Evolutionary conservation across 805 yeast genomes (phyloP).

Genomic region (Wickerhamiella kazuoi): DNA sequence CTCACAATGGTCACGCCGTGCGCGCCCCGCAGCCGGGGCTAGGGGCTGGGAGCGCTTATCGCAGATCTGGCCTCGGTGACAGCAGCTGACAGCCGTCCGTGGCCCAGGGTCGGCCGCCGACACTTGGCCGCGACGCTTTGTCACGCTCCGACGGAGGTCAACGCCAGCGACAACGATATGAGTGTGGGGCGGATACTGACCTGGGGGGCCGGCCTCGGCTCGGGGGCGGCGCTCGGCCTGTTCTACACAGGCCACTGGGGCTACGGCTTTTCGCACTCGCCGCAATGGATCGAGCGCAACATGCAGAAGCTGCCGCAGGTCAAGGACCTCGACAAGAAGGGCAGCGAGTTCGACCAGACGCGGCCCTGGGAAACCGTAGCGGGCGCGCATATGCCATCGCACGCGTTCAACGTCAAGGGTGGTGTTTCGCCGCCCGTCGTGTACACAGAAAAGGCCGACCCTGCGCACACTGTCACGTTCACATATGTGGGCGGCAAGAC

Average conservation of each 20-base stretch:
- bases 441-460: conserved; percentile 39
- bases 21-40: too few relatives aligned
- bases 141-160: too few relatives aligned
- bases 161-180: too few relatives aligned
- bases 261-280: neutral
- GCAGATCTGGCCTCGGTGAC: too few relatives aligned
- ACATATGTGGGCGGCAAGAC: conserved; percentile 61
- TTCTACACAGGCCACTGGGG: neutral
- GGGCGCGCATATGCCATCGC: conserved; percentile 12
- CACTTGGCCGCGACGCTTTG: too few relatives aligned
- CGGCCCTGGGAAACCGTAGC: conserved; percentile 26
- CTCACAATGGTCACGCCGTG: too few relatives aligned
- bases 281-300: conserved; percentile 27
- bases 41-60: too few relatives aligned
- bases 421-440: conserved; percentile 62
- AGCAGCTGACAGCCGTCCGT: too few relatives aligned
- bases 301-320: conserved; percentile 35
- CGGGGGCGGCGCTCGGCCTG: neutral
- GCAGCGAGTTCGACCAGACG: conserved; percentile 21
- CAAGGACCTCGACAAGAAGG: conserved; percentile 27
- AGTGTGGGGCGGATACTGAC: neutral
- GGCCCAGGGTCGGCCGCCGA: too few relatives aligned
- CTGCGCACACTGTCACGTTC: conserved; percentile 44
- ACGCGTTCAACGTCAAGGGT: conserved; percentile 41
- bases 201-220: neutral